Evolutionary conservation across 1,284 basidiomycete species (phyloP).

Genomic region (Cutaneotrichosporon sp.): DNA sequence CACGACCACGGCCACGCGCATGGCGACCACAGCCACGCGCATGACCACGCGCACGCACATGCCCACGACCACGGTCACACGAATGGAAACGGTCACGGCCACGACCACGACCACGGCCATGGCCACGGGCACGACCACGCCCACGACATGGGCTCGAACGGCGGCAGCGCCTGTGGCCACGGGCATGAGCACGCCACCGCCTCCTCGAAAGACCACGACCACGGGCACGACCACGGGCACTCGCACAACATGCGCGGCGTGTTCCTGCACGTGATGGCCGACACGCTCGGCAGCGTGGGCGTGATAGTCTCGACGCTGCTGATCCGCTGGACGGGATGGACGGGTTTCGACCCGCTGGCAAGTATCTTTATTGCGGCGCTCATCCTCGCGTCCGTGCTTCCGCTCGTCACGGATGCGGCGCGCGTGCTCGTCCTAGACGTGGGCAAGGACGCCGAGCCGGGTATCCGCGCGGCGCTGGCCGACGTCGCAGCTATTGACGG

Average conservation of each 20-base stretch:
- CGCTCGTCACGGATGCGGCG: conserved; percentile 89
- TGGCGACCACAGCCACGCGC: conserved; percentile 55
- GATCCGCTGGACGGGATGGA: conserved; percentile 98
- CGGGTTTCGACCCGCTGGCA: conserved; percentile 97
- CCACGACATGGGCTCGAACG: not conserved
- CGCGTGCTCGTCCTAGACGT: conserved; percentile 83
- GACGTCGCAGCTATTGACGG: conserved; percentile 72
- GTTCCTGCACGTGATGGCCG: conserved; percentile 58
- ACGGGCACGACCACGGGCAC: conserved; percentile 56
- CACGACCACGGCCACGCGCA: conserved; percentile 22
- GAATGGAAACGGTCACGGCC: conserved; percentile 13
- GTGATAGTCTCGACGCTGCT: conserved; percentile 95
- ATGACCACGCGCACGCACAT: conserved; percentile 41
- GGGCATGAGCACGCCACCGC: not conserved
- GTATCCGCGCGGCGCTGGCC: conserved; percentile 65
- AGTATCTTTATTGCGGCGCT: conserved; percentile 93
- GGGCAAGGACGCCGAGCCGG: conserved; percentile 59
- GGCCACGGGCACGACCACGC: conserved; percentile 20
- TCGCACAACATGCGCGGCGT: conserved; percentile 99
- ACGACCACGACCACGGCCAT: conserved; percentile 25
- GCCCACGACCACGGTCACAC: conserved; percentile 18
- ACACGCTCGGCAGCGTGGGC: conserved; percentile 60
- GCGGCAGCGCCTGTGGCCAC: not conserved
- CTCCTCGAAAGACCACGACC: conserved; percentile 39
- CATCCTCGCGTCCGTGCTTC: conserved; percentile 91